These are phyloP conservation scores for Mycena crocata DNA, from an alignment of 768 basidiomycete genomes.

Conservation along the genomic window DNA sequence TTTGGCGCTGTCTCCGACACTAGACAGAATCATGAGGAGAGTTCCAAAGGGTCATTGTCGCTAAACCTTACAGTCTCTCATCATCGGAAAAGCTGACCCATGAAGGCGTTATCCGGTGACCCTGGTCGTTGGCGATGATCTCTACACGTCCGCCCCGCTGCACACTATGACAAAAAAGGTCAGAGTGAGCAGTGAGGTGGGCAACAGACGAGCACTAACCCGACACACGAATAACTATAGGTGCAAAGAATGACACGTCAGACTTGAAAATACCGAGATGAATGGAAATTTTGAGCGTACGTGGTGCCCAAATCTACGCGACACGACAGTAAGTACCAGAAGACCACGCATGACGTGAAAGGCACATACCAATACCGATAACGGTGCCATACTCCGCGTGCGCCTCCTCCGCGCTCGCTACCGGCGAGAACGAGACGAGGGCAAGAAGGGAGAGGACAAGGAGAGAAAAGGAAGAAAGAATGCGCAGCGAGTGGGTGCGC, in stretches of 20 bases:
- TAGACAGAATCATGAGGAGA: slow-evolving; percentile 40
- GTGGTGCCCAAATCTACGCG: slow-evolving; percentile 89
- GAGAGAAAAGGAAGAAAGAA: slow-evolving; percentile 70
- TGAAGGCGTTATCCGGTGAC: slow-evolving; percentile 90
- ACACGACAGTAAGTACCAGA: slow-evolving; percentile 13
- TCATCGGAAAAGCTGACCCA: slow-evolving; percentile 88
- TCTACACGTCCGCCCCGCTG: slow-evolving; percentile 88
- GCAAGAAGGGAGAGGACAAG: slow-evolving; percentile 74
- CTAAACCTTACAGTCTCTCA: slow-evolving; percentile 69
- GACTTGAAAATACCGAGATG: slow-evolving; percentile 18
- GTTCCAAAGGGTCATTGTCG: background rate
- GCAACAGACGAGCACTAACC: slow-evolving; percentile 60
- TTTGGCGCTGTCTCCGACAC: slow-evolving; percentile 95
- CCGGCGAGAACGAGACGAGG: slow-evolving; percentile 77
- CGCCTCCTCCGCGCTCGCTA: slow-evolving; percentile 71
- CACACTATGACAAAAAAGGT: slow-evolving; percentile 60
- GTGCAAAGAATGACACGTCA: slow-evolving; percentile 41
- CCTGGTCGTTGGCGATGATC: slow-evolving; percentile 91
- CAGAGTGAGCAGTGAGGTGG: background rate
- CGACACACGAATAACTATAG: slow-evolving; percentile 92
- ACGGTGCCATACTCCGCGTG: slow-evolving; percentile 89
- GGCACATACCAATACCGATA: slow-evolving; percentile 85
- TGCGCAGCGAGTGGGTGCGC: slow-evolving; percentile 66
- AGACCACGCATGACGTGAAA: background rate
- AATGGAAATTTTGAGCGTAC: slow-evolving; percentile 50